These are phyloP conservation scores for Gnaphalium uliginosum DNA, from an alignment of 129 eudicot genomes.

Conservation along the genomic window DNA sequence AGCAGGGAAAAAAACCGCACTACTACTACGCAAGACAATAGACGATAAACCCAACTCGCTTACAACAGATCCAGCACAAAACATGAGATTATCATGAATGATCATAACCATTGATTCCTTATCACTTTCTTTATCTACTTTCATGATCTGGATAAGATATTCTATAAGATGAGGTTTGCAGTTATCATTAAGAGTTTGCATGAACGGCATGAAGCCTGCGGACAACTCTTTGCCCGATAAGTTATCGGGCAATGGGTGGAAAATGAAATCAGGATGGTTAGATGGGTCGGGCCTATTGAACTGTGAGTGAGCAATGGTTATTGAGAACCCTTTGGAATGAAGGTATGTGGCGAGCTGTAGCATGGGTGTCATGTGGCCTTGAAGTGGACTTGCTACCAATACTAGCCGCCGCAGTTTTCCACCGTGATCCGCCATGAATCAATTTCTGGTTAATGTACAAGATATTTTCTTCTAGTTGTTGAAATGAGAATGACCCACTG, in stretches of 20 bases:
- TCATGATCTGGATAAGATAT: constrained; percentile 15
- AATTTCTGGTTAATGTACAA: not conserved
- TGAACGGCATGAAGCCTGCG: constrained; percentile 1
- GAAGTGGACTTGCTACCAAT: constrained; percentile 47
- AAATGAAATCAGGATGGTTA: constrained; percentile 43
- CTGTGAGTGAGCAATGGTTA: constrained; percentile 46
- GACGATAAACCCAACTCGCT: constrained; percentile 31
- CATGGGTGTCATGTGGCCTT: constrained; percentile 69
- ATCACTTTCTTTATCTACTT: not conserved
- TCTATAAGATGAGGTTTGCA: constrained; percentile 30
- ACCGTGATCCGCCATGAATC: constrained; percentile 3
- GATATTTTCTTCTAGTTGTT: not conserved
- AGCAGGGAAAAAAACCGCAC: constrained; percentile 24
- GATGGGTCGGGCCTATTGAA: constrained; percentile 41
- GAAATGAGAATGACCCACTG: too few species aligned
- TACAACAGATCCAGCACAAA: constrained; percentile 32
- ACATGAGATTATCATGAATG: constrained; percentile 31
- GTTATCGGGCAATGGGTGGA: constrained; percentile 36
- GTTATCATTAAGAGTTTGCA: constrained; percentile 25
- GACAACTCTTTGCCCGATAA: constrained; percentile 18
- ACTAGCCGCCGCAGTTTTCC: constrained; percentile 35
- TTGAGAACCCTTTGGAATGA: constrained; percentile 52
- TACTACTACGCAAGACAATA: constrained; percentile 28
- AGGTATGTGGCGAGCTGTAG: constrained; percentile 54
- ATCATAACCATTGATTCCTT: constrained; percentile 25